Conservation (phyloP, 768 basidiomycete species). For the Agaricus bisporus region DNA sequence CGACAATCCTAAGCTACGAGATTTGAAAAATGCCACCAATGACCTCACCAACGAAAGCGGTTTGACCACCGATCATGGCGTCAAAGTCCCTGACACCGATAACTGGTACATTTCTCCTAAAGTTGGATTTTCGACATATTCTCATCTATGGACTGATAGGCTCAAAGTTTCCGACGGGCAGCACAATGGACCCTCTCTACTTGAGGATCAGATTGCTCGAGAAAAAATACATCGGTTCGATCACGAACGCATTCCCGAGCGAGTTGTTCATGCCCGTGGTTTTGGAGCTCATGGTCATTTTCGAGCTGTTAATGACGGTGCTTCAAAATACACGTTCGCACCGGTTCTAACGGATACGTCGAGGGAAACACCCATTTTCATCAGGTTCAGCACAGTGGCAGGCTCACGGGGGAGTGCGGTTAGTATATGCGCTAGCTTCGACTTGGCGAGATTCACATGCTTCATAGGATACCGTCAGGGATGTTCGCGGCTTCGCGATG, state of each 20-base stretch:
- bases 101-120: constrained; percentile 41
- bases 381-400: constrained; percentile 84
- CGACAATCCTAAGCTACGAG: constrained; percentile 26
- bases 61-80: constrained; percentile 60
- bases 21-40: constrained; percentile 27
- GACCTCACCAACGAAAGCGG: constrained; percentile 21
- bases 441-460: not conserved
- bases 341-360: constrained; percentile 67
- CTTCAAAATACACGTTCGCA: constrained; percentile 68
- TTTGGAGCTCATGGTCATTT: constrained; percentile 80
- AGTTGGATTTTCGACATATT: not conserved
- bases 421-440: constrained; percentile 17
- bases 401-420: constrained; percentile 82
- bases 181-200: constrained; percentile 58
- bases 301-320: constrained; percentile 60
- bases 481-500: constrained; percentile 82
- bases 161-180: constrained; percentile 42
- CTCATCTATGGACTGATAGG: constrained; percentile 29
- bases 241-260: constrained; percentile 88
- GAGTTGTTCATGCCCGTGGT: constrained; percentile 70
- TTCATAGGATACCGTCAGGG: constrained; percentile 63
- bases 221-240: constrained; percentile 80
- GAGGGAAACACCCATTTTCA: constrained; percentile 69
- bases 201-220: constrained; percentile 73
- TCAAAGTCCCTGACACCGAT: constrained; percentile 54